Conservation (phyloP, 345 rosid species). For the Aegle marmelos region DNA sequence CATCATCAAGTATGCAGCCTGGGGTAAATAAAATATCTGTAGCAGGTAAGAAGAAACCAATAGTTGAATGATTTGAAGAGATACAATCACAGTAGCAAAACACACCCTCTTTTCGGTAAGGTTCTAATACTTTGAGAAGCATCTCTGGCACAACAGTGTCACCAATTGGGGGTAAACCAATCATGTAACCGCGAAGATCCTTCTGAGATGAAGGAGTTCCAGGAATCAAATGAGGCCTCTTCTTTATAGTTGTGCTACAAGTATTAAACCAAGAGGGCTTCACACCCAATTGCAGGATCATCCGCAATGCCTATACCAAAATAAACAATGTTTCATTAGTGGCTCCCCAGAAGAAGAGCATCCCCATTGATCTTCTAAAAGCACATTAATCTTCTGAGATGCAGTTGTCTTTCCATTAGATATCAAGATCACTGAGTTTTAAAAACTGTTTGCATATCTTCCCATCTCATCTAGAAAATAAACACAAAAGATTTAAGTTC, state of each 20-base stretch:
- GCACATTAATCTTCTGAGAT: background rate
- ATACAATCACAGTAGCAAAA: slow-evolving; percentile 11
- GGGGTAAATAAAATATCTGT: slow-evolving; percentile 20
- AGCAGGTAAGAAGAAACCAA: slow-evolving; percentile 17
- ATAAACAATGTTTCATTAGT: slow-evolving; percentile 16
- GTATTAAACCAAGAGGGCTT: slow-evolving; percentile 96
- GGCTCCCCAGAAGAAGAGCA: background rate
- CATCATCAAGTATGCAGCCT: slow-evolving; percentile 95
- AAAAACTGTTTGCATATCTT: background rate
- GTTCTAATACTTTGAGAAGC: slow-evolving; percentile 94
- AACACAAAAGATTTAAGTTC: slow-evolving; percentile 5
- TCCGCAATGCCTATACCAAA: slow-evolving; percentile 74
- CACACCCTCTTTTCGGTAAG: slow-evolving; percentile 79
- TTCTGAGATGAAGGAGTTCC: slow-evolving; percentile 61
- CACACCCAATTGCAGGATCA: slow-evolving; percentile 96
- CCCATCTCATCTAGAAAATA: background rate
- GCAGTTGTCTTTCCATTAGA: slow-evolving; percentile 8
- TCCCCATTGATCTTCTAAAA: background rate
- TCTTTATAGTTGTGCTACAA: slow-evolving; percentile 58
- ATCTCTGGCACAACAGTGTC: slow-evolving; percentile 96
- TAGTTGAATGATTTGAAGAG: slow-evolving; percentile 11
- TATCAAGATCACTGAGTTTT: background rate
- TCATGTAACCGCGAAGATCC: slow-evolving; percentile 88
- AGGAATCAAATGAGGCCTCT: slow-evolving; percentile 74
- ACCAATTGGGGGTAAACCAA: slow-evolving; percentile 72